These are phyloP conservation scores for Nymphaea colorata DNA, from an alignment of 164 flowering plant species.

Conservation along the genomic window DNA sequence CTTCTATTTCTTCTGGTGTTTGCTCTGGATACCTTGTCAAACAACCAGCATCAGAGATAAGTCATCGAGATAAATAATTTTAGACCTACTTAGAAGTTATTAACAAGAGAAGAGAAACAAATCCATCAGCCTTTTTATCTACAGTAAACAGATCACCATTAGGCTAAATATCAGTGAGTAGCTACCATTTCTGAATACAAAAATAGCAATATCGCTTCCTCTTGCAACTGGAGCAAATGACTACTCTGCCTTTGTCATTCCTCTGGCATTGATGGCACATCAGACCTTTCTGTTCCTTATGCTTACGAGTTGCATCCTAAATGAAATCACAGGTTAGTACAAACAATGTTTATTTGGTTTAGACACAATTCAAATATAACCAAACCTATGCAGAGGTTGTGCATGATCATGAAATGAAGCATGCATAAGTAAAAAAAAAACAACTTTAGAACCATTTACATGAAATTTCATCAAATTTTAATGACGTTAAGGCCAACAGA, in stretches of 20 bases:
- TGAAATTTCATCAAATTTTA: background rate
- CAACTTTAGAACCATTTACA: background rate
- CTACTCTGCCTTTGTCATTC: conserved; percentile 10
- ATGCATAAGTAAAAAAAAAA: background rate
- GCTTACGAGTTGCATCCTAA: conserved; percentile 2
- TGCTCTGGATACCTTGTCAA: conserved; percentile 50
- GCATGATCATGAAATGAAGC: background rate
- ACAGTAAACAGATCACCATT: background rate
- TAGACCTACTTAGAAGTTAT: background rate
- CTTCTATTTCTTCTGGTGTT: conserved; percentile 34
- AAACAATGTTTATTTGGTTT: background rate
- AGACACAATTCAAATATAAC: background rate
- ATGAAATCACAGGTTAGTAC: background rate
- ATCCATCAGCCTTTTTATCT: background rate
- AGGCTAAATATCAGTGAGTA: background rate
- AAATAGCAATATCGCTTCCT: conserved; percentile 10
- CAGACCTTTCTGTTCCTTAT: conserved; percentile 4
- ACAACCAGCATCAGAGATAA: background rate
- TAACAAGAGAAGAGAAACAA: background rate
- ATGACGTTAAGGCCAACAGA: background rate
- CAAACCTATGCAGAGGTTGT: background rate
- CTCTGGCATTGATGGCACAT: conserved; percentile 13
- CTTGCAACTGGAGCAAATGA: conserved; percentile 8
- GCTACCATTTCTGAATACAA: conserved; percentile 8
- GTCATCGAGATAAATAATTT: background rate